Evolutionary conservation across 2,329 filamentous ascomycete species (phyloP).

Genomic region (Pseudopithomyces chartarum): DNA sequence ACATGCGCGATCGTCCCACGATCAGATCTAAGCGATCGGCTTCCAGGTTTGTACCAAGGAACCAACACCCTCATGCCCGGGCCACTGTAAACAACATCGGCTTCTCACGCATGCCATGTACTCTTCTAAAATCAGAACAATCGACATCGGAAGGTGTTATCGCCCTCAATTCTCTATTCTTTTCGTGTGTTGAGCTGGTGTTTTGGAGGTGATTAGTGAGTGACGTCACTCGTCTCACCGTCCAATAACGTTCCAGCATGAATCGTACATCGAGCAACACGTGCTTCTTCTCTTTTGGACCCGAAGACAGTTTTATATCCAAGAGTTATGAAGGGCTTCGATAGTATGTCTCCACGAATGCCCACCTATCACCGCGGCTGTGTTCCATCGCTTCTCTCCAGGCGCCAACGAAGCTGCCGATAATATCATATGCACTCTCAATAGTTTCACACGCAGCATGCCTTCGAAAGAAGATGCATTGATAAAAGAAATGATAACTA

Average conservation of each 20-base stretch:
- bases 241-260: conserved; percentile 38
- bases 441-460: no score
- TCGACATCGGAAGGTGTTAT: background rate
- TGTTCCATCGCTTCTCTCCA: background rate
- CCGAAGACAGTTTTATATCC: conserved; percentile 38
- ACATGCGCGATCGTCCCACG: background rate
- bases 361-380: no score
- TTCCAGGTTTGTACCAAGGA: conserved; percentile 37
- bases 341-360: conserved; percentile 28
- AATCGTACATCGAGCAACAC: conserved; percentile 23
- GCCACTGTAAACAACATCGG: conserved; percentile 5
- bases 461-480: no score
- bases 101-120: background rate
- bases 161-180: background rate
- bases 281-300: conserved; percentile 43
- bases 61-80: conserved; percentile 11
- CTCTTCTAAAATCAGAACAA: background rate
- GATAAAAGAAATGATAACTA: no score
- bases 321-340: conserved; percentile 36
- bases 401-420: background rate
- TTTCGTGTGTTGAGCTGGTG: background rate
- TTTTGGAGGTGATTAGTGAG: background rate
- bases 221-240: conserved; percentile 34
- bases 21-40: conserved; percentile 33
- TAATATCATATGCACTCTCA: no score